Evolutionary conservation across 1,284 basidiomycete genomes (phyloP).

Genomic region (Singerocomus inundabilis): DNA sequence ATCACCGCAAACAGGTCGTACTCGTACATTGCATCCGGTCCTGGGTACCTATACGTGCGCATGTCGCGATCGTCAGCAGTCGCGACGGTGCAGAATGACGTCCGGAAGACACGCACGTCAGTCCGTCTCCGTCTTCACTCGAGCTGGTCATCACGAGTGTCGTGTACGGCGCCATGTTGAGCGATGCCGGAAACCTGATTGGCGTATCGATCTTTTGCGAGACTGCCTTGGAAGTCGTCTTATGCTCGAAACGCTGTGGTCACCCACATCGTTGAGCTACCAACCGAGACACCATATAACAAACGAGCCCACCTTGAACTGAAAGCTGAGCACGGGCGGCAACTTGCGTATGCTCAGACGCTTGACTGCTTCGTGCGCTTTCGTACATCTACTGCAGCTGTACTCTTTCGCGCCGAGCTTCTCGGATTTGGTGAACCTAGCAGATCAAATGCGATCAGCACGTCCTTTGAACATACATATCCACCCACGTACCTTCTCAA

Average conservation of each 20-base stretch:
- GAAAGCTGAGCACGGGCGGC: constrained; percentile 90
- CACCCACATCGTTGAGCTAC: neutral
- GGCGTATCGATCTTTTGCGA: constrained; percentile 85
- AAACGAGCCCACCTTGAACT: constrained; percentile 75
- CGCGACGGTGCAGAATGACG: neutral
- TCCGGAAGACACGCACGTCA: constrained; percentile 33
- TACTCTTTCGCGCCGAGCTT: constrained; percentile 73
- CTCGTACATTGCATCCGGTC: constrained; percentile 74
- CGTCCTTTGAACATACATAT: neutral
- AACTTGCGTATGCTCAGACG: constrained; percentile 82
- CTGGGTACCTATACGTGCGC: constrained; percentile 41
- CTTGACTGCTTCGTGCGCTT: constrained; percentile 75
- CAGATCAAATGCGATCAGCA: neutral
- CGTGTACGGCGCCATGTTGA: constrained; percentile 90
- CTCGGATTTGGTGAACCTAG: constrained; percentile 75
- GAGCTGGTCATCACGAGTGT: constrained; percentile 52
- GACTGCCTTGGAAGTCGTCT: constrained; percentile 63
- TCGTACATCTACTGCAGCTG: constrained; percentile 71
- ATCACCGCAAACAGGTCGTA: constrained; percentile 95
- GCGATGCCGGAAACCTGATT: constrained; percentile 78
- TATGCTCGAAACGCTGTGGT: constrained; percentile 89
- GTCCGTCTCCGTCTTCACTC: constrained; percentile 42
- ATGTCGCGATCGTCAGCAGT: neutral
- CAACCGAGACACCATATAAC: neutral
- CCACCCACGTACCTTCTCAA: constrained; percentile 53